phyloP scores from a whole-genome alignment of 2,329 filamentous ascomycete species.

The Colletotrichum sp. region DNA sequence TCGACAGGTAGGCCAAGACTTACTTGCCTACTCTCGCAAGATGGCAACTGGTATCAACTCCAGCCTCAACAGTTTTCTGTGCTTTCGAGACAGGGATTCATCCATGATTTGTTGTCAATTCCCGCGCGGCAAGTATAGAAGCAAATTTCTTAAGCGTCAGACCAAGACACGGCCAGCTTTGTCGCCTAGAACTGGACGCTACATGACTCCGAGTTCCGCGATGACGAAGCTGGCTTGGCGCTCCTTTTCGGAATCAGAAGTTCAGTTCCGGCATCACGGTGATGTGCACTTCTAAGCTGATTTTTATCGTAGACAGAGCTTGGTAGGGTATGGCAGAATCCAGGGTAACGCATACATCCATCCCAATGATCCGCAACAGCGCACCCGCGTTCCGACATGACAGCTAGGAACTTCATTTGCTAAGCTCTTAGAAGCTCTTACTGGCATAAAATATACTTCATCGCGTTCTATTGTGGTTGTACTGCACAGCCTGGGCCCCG shows the following conservation, averaged over 20 bases:
- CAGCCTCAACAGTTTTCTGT: background rate
- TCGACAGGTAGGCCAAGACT: background rate
- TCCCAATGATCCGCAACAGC: background rate
- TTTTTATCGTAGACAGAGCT: background rate
- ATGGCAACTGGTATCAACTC: background rate
- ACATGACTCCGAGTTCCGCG: background rate
- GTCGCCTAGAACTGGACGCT: background rate
- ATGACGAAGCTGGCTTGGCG: background rate
- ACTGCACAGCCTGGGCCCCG: background rate
- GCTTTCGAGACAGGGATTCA: background rate
- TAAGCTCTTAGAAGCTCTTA: fast-evolving
- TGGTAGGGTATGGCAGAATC: background rate
- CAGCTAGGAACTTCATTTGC: background rate
- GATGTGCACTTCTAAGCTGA: background rate
- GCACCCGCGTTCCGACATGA: background rate
- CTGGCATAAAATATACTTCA: background rate
- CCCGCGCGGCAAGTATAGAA: background rate
- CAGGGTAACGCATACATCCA: fast-evolving
- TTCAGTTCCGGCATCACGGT: background rate
- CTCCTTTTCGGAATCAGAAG: background rate
- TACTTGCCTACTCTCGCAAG: background rate
- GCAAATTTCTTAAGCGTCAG: background rate
- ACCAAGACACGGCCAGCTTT: background rate
- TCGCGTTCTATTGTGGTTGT: background rate
- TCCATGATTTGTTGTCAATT: background rate